Percentiles rank a stretch among this genome's conserved stretches.
phyloP scores from a whole-genome alignment of 2,329 filamentous ascomycete species.

The Orbilia oligospora region DNA sequence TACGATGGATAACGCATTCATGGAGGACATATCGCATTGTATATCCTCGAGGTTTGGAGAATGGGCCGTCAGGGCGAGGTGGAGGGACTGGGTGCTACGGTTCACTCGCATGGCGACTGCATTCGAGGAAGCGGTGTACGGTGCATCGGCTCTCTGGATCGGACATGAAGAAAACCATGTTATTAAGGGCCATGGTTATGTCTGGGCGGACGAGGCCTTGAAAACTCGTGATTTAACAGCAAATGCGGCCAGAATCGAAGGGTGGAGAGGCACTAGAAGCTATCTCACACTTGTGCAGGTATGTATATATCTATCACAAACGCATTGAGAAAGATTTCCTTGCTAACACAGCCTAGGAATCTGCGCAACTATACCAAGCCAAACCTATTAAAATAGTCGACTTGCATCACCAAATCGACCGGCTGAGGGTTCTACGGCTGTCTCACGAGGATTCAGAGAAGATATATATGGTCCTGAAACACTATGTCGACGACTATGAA shows the following conservation, averaged over 20 bases:
- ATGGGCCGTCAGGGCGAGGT: conserved; percentile 89
- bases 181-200: conserved; percentile 88
- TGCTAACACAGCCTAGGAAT: conserved; percentile 72
- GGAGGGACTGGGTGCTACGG: conserved; percentile 93
- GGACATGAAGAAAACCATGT: conserved; percentile 77
- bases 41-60: conserved; percentile 90
- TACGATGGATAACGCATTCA: conserved; percentile 90
- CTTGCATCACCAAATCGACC: conserved; percentile 91
- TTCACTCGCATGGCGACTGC: conserved; percentile 93
- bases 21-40: conserved; percentile 85
- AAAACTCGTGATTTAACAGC: conserved; percentile 90
- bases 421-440: conserved; percentile 84
- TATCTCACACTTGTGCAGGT: conserved; percentile 96
- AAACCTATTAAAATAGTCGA: conserved; percentile 84
- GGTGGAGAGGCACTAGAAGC: conserved; percentile 94
- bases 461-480: conserved; percentile 85
- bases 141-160: conserved; percentile 89
- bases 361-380: conserved; percentile 76
- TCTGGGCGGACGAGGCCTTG: conserved; percentile 87
- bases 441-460: conserved; percentile 81
- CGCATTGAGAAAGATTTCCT: conserved; percentile 58
- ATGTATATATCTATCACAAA: conserved; percentile 65
- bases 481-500: conserved; percentile 82
- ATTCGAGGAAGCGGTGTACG: conserved; percentile 96
- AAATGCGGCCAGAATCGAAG: conserved; percentile 92